Evolutionary conservation across 1,284 basidiomycete genomes (phyloP), one percentile per base, ranked within the genome.

Genomic region (Pascua guehoae): DNA sequence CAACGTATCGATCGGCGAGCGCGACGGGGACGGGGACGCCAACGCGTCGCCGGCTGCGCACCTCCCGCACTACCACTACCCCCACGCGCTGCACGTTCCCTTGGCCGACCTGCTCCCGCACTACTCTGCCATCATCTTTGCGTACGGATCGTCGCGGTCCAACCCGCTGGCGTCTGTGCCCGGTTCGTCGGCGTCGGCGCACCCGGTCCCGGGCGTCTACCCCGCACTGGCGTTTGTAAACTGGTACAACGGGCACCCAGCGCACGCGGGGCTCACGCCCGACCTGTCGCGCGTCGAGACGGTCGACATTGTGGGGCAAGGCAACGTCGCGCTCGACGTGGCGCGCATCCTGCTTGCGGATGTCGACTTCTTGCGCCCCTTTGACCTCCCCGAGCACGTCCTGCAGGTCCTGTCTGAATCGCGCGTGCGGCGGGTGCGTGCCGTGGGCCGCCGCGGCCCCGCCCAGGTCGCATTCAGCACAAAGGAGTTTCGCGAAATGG

Each of bases 161-260:
- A 73, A 75, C 40, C 71, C 76, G 4, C 68, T 79, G 24, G 54
- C 65, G 12, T 53, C 56, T 41, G 66, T 75, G 4, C 45, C 86
- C 84, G 73, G 81, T 80, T 36, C 80, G 77, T 39, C 79, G 85
- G 7, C 82, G 77, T 12, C 83, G 77, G 4, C 85, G 80, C 16
- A 58, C 63, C 54, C 80, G 5, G 67, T 82, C 4, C n/a, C 49
- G 0, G 73, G 84, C 60, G 89, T 89, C 61, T 75, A 87, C 1
- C 85, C 91, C 1, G 93, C 94, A 0, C 81, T 97, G 5, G 86
- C 86, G 1, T 80, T 98, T 52, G 95, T 99, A 2, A 89, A 94
- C 67, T 98, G 95, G 95, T 99, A 99, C 79, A 98, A 96, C 41
- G 87, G 85, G 44, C 93, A 98, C 74, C 94, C 94, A 1, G 80